Conservation (phyloP, 129 eudicot species). For the Deinandra increscens region DNA sequence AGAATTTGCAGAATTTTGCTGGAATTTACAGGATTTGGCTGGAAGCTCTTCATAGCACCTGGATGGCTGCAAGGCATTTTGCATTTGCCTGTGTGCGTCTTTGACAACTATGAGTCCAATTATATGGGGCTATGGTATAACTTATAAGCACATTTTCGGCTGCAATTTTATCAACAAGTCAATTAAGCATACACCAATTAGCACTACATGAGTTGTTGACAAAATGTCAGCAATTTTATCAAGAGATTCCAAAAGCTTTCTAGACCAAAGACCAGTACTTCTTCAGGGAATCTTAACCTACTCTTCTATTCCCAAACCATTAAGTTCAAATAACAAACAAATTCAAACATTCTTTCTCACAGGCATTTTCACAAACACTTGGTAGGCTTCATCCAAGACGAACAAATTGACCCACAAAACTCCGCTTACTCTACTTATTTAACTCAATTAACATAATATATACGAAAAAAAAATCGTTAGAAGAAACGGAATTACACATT, state of each 20-base stretch:
- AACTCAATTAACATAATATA: constrained; percentile 1
- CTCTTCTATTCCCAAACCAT: constrained; percentile 1
- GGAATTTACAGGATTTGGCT: no score
- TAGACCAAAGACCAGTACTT: not conserved
- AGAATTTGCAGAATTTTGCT: no score
- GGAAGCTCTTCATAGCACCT: no score
- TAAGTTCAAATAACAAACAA: constrained; percentile 2
- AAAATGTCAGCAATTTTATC: not conserved
- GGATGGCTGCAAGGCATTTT: no score
- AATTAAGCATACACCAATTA: not conserved
- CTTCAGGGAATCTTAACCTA: constrained; percentile 9
- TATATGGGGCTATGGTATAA: not conserved
- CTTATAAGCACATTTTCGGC: not conserved
- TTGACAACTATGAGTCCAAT: not conserved
- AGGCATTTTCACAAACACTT: constrained; percentile 28
- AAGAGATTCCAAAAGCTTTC: not conserved
- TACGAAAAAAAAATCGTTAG: not conserved
- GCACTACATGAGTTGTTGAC: not conserved
- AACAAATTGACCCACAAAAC: not conserved
- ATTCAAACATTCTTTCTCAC: constrained; percentile 9
- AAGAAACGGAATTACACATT: constrained; percentile 24
- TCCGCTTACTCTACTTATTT: not conserved
- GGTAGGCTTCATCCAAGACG: constrained; percentile 13
- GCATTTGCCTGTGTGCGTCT: no score
- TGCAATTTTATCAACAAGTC: not conserved